Evolutionary conservation across 345 rosid genomes (phyloP), one percentile per base, ranked within the genome.

Genomic region (Murraya koenigii): DNA sequence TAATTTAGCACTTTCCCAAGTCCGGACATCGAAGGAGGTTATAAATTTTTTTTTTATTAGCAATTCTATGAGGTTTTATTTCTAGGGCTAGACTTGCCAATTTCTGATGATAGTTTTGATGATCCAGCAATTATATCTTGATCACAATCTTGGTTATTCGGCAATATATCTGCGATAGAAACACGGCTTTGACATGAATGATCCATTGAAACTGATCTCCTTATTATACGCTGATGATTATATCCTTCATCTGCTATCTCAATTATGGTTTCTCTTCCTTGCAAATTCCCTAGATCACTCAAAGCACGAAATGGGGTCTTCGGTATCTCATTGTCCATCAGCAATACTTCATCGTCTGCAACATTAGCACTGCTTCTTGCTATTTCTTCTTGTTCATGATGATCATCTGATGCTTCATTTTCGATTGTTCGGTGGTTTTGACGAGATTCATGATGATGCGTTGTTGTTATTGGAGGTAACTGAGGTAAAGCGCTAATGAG

Each of bases 181-280:
- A 80, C 54, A 0, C 4, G 77, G 56, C n/a, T 66, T 69, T 84
- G 84, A 59, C 87, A 74, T 30, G 85, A 83, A 86, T 85, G 89
- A 88, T 92, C 87, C 89, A 90, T 89, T 61, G 88, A 89, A 77
- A 86, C 59, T 33, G 89, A 85, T 73, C 94, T 86, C 44, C 89
- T 79, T 11, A 44, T 13, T 13, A 44, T 44, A 25, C 85, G 23
- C 5, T 55, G 65, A 74, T 55, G 67, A 49, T 76, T 72, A 79
- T 55, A 19, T 8, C 78, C 74, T 66, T 82, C 89, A 17, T 82
- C 85, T 66, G 76, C 56, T 28, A 88, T 84, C 74, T 87, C 87
- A 70, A 87, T 84, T 39, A 86, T 44, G 5, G 75, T 56, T 52
- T 85, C 80, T 80, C 84, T 83, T 58, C 70, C 80, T 36, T 87